Evolutionary conservation across 768 basidiomycete genomes (phyloP).

Genomic region (Russula earlei): DNA sequence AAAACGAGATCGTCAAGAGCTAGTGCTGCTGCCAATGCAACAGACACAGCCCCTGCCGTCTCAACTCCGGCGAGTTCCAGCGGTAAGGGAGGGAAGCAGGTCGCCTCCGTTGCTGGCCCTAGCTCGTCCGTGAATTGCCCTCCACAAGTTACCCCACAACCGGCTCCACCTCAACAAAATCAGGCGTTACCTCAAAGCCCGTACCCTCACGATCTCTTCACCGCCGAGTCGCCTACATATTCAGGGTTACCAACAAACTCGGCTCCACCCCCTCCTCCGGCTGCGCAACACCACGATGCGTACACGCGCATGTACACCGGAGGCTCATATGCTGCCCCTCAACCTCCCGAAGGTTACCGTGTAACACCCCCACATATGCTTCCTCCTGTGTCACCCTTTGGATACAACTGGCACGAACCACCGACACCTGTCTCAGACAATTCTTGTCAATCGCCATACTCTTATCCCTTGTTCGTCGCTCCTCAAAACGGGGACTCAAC

Average conservation of each 20-base stretch:
- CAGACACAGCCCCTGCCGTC: slow-evolving; percentile 22
- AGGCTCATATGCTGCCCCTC: slow-evolving; percentile 1
- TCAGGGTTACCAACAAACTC: background rate
- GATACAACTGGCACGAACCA: slow-evolving; percentile 7
- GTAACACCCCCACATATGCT: slow-evolving; percentile 3
- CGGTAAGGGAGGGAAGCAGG: background rate
- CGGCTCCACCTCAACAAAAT: background rate
- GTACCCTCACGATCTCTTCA: slow-evolving; percentile 11
- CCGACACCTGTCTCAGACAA: background rate
- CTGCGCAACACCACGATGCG: slow-evolving; percentile 6
- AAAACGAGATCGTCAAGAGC: slow-evolving; percentile 37
- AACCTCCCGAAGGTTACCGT: slow-evolving; percentile 4
- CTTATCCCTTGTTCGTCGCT: slow-evolving; percentile 3
- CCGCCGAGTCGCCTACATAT: background rate
- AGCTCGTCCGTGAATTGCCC: slow-evolving; percentile 6
- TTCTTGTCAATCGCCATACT: slow-evolving; percentile 6
- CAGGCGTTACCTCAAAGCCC: background rate
- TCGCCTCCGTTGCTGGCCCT: slow-evolving; percentile 3
- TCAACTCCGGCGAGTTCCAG: background rate
- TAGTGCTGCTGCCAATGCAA: slow-evolving; percentile 40
- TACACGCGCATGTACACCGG: slow-evolving; percentile 7
- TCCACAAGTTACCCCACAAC: background rate
- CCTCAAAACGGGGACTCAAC: slow-evolving; percentile 8
- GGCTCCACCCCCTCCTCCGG: background rate
- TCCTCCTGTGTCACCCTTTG: background rate